A percentile compares a stretch with the other conserved stretches of the same genome.
Evolutionary conservation across 805 yeast species (phyloP).

Genomic region (Wickerhamomyces bovis): DNA sequence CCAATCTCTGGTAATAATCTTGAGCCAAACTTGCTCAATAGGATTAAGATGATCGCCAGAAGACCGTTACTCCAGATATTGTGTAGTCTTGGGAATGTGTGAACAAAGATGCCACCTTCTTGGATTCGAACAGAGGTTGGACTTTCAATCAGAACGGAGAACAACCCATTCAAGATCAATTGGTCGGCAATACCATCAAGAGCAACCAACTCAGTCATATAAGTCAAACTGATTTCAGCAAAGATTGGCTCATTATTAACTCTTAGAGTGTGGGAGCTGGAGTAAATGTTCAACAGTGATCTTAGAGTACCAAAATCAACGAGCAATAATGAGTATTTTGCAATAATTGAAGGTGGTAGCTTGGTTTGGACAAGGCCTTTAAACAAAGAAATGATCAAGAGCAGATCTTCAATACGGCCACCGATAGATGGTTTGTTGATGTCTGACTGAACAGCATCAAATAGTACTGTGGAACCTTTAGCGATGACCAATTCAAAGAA

Average conservation of each 20-base stretch:
- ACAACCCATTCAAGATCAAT: constrained; percentile 57
- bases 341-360: constrained; percentile 40
- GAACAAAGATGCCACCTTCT: constrained; percentile 54
- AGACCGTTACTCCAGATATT: constrained; percentile 84
- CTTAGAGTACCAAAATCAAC: constrained; percentile 55
- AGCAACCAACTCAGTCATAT: constrained; percentile 60
- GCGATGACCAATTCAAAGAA: constrained; percentile 60
- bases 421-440: constrained; percentile 32
- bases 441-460: constrained; percentile 53
- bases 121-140: constrained; percentile 64
- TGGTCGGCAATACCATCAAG: constrained; percentile 60
- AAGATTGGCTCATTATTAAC: constrained; percentile 59
- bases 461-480: constrained; percentile 55
- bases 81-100: constrained; percentile 51
- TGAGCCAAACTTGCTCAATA: constrained; percentile 58
- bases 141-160: constrained; percentile 65
- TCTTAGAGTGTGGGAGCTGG: constrained; percentile 58
- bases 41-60: constrained; percentile 55
- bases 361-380: constrained; percentile 48
- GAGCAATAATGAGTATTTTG: constrained; percentile 46
- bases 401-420: constrained; percentile 58
- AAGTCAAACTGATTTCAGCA: constrained; percentile 67
- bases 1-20: constrained; percentile 59
- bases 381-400: constrained; percentile 57
- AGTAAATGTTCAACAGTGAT: constrained; percentile 56